phyloP scores from a whole-genome alignment of 1,284 basidiomycete genomes.

The Phlebopus sp. region DNA sequence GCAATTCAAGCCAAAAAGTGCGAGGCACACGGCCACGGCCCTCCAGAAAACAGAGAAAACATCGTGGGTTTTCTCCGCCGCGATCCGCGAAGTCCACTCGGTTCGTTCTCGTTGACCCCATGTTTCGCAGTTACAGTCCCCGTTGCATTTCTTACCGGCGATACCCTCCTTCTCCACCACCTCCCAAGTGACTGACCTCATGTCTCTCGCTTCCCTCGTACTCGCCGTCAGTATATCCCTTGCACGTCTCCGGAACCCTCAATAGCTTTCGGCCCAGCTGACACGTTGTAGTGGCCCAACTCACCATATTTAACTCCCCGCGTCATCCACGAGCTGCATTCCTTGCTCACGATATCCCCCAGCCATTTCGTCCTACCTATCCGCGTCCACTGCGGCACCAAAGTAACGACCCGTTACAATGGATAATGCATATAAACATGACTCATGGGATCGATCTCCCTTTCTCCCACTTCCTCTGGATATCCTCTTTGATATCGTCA shows the following conservation, averaged over 20 bases:
- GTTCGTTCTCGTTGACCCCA: not conserved
- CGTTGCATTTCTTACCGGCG: not conserved
- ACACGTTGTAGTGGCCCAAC: conserved; percentile 6
- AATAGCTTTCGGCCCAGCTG: not conserved
- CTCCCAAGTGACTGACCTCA: conserved; percentile 1
- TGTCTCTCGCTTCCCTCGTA: conserved; percentile 1
- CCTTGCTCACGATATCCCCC: too few species aligned
- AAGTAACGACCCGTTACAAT: conserved; percentile 3
- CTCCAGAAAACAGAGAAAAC: conserved; percentile 13
- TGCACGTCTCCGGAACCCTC: not conserved
- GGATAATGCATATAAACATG: not conserved
- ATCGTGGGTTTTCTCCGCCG: conserved; percentile 11
- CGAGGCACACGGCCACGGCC: conserved; percentile 12
- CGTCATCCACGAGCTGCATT: too few species aligned
- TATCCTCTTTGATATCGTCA: conserved; percentile 18
- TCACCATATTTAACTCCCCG: not conserved
- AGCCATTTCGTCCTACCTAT: too few species aligned
- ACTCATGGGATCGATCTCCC: conserved; percentile 6
- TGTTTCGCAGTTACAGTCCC: not conserved
- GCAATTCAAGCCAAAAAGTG: conserved; percentile 3
- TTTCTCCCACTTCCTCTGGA: conserved; percentile 21
- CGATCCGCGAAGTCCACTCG: conserved; percentile 8
- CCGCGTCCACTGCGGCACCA: too few species aligned
- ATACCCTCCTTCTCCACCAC: conserved; percentile 6
- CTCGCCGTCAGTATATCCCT: not conserved